Percentiles rank a stretch among this genome's conserved stretches.
Evolutionary conservation across 768 basidiomycete genomes (phyloP).

Genomic region (Psilocybe cubensis): DNA sequence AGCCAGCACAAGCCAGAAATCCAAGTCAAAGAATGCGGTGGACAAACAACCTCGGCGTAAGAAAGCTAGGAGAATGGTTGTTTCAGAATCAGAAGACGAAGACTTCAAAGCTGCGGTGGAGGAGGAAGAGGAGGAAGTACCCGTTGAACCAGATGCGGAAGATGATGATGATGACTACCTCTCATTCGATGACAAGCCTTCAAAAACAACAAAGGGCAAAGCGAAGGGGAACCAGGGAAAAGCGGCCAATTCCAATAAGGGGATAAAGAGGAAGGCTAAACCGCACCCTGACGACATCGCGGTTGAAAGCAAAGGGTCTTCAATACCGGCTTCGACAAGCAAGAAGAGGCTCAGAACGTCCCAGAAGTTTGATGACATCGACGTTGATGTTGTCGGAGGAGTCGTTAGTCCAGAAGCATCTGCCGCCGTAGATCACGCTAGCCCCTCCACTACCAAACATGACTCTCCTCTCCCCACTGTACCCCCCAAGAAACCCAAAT

Average conservation of each 20-base stretch:
- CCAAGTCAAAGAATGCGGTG: slow-evolving; percentile 10
- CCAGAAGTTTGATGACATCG: slow-evolving; percentile 33
- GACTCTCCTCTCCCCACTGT: slow-evolving; percentile 30
- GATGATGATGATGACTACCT: slow-evolving; percentile 29
- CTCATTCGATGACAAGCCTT: slow-evolving; percentile 26
- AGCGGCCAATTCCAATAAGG: slow-evolving; percentile 10
- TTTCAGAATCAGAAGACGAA: slow-evolving; percentile 22
- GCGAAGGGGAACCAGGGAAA: slow-evolving; percentile 18
- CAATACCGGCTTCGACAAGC: slow-evolving; percentile 10
- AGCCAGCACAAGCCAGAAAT: slow-evolving; percentile 4
- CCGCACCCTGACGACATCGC: slow-evolving; percentile 15
- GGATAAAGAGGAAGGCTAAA: slow-evolving; percentile 26
- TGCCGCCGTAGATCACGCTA: slow-evolving; percentile 18
- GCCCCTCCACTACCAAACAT: slow-evolving; percentile 33
- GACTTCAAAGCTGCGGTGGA: slow-evolving; percentile 19
- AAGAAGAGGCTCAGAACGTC: slow-evolving; percentile 30
- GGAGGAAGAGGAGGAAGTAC: slow-evolving; percentile 22
- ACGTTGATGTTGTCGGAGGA: slow-evolving; percentile 38
- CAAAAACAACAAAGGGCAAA: slow-evolving; percentile 34
- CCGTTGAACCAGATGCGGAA: slow-evolving; percentile 21
- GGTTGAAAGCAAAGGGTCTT: slow-evolving; percentile 13
- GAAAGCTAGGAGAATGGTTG: slow-evolving; percentile 23
- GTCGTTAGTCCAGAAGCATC: slow-evolving; percentile 20
- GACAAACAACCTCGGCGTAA: slow-evolving; percentile 19
- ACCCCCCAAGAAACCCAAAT: slow-evolving; percentile 23